A percentile compares a stretch with the other conserved stretches of the same genome.
Evolutionary conservation across 2,329 filamentous ascomycete species (phyloP).

Genomic region (Cladophialophora exuberans): DNA sequence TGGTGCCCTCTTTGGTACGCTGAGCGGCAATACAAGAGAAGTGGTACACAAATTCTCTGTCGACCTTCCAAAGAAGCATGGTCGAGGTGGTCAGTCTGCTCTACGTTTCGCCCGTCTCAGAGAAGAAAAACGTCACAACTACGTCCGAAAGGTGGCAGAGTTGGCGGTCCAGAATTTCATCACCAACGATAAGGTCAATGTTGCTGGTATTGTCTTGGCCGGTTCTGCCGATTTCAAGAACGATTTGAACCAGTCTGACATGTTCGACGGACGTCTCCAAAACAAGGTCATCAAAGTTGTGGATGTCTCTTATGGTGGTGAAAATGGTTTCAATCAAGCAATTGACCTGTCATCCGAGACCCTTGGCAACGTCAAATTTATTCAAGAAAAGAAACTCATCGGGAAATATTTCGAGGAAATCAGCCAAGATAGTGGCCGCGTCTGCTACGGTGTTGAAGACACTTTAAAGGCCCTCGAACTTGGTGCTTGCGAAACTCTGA

Average conservation of each 20-base stretch:
- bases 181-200: constrained; percentile 97
- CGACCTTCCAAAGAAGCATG: constrained; percentile 99
- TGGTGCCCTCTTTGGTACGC: constrained; percentile 92
- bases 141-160: constrained; percentile 98
- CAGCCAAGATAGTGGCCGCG: constrained; percentile 92
- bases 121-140: constrained; percentile 99
- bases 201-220: constrained; percentile 90
- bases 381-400: constrained; percentile 99
- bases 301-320: constrained; percentile 96
- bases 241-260: constrained; percentile 93
- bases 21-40: constrained; percentile 96
- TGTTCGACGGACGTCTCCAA: constrained; percentile 91
- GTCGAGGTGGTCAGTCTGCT: constrained; percentile 98
- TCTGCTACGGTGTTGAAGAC: constrained; percentile 98
- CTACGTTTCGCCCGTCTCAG: constrained; percentile 98
- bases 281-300: constrained; percentile 99
- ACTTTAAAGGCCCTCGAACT: constrained; percentile 96
- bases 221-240: constrained; percentile 99
- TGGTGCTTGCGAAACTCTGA: constrained; percentile 89
- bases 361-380: constrained; percentile 98
- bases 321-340: constrained; percentile 99
- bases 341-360: constrained; percentile 96
- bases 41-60: constrained; percentile 98
- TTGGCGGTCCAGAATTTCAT: constrained; percentile 99
- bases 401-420: constrained; percentile 99